Evolutionary conservation across 352 stramenopile species (phyloP).

Genomic region (Globisporangium nodosum): DNA sequence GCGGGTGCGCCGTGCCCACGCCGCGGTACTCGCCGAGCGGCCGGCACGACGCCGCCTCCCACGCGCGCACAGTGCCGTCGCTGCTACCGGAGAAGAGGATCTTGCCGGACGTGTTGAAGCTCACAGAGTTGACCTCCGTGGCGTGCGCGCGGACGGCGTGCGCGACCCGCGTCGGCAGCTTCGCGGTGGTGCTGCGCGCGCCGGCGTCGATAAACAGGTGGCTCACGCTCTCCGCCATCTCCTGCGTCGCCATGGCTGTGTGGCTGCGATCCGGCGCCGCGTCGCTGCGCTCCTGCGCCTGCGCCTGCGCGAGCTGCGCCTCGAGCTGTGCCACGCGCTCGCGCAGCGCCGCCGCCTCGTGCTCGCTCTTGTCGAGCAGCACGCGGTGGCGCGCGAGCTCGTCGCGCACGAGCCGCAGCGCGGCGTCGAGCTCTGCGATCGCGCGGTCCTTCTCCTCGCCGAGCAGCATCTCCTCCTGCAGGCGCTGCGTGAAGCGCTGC

Average conservation of each 20-base stretch:
- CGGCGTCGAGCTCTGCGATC: constrained; percentile 57
- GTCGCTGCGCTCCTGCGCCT: constrained; percentile 47
- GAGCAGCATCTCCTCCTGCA: constrained; percentile 59
- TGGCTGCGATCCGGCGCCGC: too few species aligned
- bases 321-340: constrained; percentile 39
- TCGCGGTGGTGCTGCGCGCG: constrained; percentile 10
- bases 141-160: constrained; percentile 72
- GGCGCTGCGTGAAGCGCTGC: constrained; percentile 40
- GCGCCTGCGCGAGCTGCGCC: constrained; percentile 39
- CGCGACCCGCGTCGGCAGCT: constrained; percentile 31
- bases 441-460: constrained; percentile 63
- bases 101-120: constrained; percentile 79
- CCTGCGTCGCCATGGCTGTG: constrained; percentile 27
- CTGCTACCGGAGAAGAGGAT: constrained; percentile 80
- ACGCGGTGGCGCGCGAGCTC: constrained; percentile 53
- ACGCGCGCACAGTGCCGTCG: constrained; percentile 76
- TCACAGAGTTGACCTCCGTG: constrained; percentile 81
- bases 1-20: constrained; percentile 68
- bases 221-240: constrained; percentile 43
- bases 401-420: constrained; percentile 36
- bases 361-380: constrained; percentile 49
- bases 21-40: constrained; percentile 72
- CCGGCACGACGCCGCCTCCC: constrained; percentile 47
- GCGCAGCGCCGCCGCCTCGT: constrained; percentile 30
- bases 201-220: constrained; percentile 26